These are phyloP conservation scores for Acacia concinna DNA, from an alignment of 331 rosid species.

Conservation along the genomic window DNA sequence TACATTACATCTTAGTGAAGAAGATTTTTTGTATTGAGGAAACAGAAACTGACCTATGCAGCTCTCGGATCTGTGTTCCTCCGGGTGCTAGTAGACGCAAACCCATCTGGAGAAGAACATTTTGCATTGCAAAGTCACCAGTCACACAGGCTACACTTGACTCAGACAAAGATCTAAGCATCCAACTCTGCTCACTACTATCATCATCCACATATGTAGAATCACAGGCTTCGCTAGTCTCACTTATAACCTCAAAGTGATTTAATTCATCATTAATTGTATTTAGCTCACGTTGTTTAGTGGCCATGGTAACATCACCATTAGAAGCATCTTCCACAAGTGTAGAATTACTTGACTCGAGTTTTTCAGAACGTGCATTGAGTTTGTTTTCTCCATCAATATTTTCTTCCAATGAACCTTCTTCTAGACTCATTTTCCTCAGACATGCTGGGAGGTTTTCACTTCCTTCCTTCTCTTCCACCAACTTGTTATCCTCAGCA, in stretches of 20 bases:
- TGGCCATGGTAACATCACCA: conserved; percentile 23
- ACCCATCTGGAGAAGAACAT: conserved; percentile 94
- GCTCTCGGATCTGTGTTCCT: conserved; percentile 81
- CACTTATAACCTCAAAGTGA: conserved; percentile 55
- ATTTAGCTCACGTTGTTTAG: conserved; percentile 37
- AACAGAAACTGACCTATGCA: conserved; percentile 61
- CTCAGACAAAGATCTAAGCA: conserved; percentile 82
- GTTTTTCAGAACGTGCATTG: conserved; percentile 28
- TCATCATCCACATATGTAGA: conserved; percentile 60
- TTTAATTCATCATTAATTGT: conserved; percentile 37
- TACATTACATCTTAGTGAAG: neutral
- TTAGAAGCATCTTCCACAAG: conserved; percentile 22
- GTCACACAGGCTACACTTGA: conserved; percentile 90
- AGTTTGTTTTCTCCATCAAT: conserved; percentile 36
- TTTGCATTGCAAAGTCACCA: conserved; percentile 94
- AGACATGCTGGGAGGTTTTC: conserved; percentile 46
- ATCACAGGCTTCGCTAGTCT: conserved; percentile 58
- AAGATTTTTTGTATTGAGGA: neutral
- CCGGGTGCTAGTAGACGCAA: conserved; percentile 91
- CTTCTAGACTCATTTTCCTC: conserved; percentile 55
- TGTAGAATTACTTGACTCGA: conserved; percentile 15
- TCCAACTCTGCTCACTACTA: conserved; percentile 87
- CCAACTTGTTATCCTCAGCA: conserved; percentile 37
- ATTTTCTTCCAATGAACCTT: conserved; percentile 38
- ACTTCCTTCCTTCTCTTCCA: conserved; percentile 41